phyloP scores from a whole-genome alignment of 164 flowering plant genomes.

The Houttuynia cordata region DNA sequence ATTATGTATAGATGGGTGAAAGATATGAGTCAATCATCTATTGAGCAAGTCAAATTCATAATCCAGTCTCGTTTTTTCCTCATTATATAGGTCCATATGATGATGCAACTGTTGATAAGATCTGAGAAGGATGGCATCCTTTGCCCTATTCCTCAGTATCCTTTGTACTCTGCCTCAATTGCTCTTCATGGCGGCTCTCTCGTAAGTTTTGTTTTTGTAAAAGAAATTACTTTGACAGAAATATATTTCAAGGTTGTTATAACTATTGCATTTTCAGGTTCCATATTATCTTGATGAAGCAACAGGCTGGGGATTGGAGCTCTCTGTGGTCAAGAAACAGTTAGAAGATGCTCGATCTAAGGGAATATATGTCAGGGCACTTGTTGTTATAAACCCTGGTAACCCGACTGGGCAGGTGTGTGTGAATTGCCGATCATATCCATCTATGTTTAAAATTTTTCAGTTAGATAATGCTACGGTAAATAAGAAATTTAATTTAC shows the following conservation, averaged over 20 bases:
- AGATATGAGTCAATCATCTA: neutral
- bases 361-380: slow-evolving; percentile 78
- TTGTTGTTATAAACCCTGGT: slow-evolving; percentile 98
- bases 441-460: neutral
- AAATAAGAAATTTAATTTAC: neutral
- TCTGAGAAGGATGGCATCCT: slow-evolving; percentile 93
- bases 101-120: slow-evolving; percentile 88
- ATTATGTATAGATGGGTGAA: neutral
- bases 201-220: slow-evolving; percentile 27
- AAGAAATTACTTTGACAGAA: too few species aligned
- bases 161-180: slow-evolving; percentile 97
- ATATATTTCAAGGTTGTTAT: too few species aligned
- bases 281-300: slow-evolving; percentile 95
- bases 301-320: slow-evolving; percentile 91
- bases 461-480: neutral
- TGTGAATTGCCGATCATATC: neutral
- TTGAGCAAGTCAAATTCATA: neutral
- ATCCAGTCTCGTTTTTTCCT: slow-evolving; percentile 2
- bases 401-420: slow-evolving; percentile 98
- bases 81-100: slow-evolving; percentile 77
- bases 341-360: slow-evolving; percentile 61
- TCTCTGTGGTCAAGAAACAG: slow-evolving; percentile 74
- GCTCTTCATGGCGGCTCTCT: slow-evolving; percentile 95
- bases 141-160: slow-evolving; percentile 97
- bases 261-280: slow-evolving; percentile 36